These are phyloP conservation scores for Polytolypa hystricis DNA, from an alignment of 2,329 filamentous ascomycete species.

Conservation along the genomic window DNA sequence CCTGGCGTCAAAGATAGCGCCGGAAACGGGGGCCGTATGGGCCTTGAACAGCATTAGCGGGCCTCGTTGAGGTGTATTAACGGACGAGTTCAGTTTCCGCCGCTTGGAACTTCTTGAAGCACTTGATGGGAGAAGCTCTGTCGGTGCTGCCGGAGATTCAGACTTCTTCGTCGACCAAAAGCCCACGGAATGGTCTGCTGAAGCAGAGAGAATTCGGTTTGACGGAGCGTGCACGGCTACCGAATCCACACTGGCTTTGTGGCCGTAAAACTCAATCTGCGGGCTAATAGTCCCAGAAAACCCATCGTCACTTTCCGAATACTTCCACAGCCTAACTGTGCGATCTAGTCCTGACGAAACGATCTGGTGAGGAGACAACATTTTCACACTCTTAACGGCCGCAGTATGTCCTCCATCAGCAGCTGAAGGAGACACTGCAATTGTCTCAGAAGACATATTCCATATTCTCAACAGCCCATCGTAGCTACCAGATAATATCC, in stretches of 20 bases:
- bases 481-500: slow-evolving; percentile 85
- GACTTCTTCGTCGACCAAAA: slow-evolving; percentile 77
- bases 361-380: slow-evolving; percentile 65
- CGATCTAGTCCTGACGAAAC: slow-evolving; percentile 76
- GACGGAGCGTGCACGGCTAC: slow-evolving; percentile 63
- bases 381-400: slow-evolving; percentile 71
- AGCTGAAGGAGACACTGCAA: slow-evolving; percentile 61
- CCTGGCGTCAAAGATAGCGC: slow-evolving; percentile 70
- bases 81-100: slow-evolving; percentile 57
- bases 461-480: slow-evolving; percentile 82
- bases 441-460: slow-evolving; percentile 76
- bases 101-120: slow-evolving; percentile 58
- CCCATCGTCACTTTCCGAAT: slow-evolving; percentile 53
- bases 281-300: slow-evolving; percentile 55
- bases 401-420: slow-evolving; percentile 62
- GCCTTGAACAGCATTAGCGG: slow-evolving; percentile 62
- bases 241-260: slow-evolving; percentile 62
- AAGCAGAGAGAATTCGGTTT: slow-evolving; percentile 73
- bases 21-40: slow-evolving; percentile 65
- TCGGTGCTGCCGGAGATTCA: slow-evolving; percentile 61
- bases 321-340: slow-evolving; percentile 83
- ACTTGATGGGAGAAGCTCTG: slow-evolving; percentile 55
- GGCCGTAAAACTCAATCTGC: slow-evolving; percentile 71
- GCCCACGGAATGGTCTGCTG: slow-evolving; percentile 71
- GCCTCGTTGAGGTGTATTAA: slow-evolving; percentile 57